These are phyloP conservation scores for Cicer arietinum DNA, from an alignment of 306 rosid species.

Conservation along the genomic window DNA sequence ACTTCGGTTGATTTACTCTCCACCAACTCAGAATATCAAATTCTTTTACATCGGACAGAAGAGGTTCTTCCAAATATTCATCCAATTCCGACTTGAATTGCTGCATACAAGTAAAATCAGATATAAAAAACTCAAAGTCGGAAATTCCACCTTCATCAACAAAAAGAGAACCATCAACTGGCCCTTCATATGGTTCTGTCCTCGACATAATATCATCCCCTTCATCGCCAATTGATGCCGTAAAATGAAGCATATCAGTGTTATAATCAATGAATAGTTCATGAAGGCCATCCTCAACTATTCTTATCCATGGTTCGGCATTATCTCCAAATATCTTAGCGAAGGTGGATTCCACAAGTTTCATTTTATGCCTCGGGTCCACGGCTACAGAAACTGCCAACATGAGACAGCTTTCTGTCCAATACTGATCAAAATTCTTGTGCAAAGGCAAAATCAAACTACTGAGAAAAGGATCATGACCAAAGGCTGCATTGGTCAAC, in stretches of 20 bases:
- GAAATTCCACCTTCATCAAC: conserved; percentile 63
- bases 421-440: conserved; percentile 76
- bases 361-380: conserved; percentile 93
- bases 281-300: conserved; percentile 74
- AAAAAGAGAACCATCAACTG: conserved; percentile 57
- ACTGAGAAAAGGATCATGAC: conserved; percentile 73
- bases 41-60: conserved; percentile 50
- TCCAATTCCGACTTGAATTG: conserved; percentile 82
- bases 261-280: conserved; percentile 75
- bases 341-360: conserved; percentile 73
- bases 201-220: conserved; percentile 53
- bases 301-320: conserved; percentile 71
- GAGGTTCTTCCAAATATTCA: conserved; percentile 81
- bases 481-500: conserved; percentile 64
- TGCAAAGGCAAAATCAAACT: conserved; percentile 68
- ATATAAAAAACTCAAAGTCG: conserved; percentile 69
- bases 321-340: conserved; percentile 65
- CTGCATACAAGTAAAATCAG: conserved; percentile 66
- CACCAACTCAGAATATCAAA: conserved; percentile 88
- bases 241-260: conserved; percentile 61
- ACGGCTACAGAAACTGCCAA: conserved; percentile 78
- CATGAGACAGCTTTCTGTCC: conserved; percentile 81
- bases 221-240: conserved; percentile 42
- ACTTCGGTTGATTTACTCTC: conserved; percentile 63
- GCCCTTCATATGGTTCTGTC: conserved; percentile 56